phyloP scores from a whole-genome alignment of 345 rosid genomes.

The Brassica cretica region DNA sequence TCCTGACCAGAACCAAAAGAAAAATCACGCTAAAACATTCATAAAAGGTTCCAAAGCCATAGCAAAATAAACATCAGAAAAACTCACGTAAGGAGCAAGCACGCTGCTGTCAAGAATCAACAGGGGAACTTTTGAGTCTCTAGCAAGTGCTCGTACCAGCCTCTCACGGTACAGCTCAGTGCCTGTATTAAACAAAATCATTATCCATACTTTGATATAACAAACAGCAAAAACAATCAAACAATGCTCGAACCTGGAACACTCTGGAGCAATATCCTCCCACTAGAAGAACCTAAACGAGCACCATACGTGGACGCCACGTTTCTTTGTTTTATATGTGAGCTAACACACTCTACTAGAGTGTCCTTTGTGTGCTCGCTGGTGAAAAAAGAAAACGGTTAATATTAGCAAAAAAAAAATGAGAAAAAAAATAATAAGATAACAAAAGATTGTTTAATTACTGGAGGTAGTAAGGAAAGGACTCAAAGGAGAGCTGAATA shows the following conservation, averaged over 20 bases:
- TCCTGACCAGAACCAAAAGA: slow-evolving; percentile 54
- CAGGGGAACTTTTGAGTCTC: slow-evolving; percentile 75
- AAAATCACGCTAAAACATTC: slow-evolving; percentile 1
- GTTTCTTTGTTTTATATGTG: slow-evolving; percentile 73
- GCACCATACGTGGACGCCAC: slow-evolving; percentile 59
- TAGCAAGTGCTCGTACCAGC: slow-evolving; percentile 88
- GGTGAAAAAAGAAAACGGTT: slow-evolving; percentile 24
- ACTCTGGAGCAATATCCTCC: slow-evolving; percentile 89
- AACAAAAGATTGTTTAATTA: slow-evolving; percentile 38
- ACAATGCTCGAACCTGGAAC: slow-evolving; percentile 63
- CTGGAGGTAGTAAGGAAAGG: slow-evolving; percentile 86
- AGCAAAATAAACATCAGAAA: slow-evolving; percentile 23
- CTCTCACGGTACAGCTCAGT: slow-evolving; percentile 95
- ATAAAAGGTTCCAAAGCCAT: slow-evolving; percentile 1
- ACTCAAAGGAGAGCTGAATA: slow-evolving; percentile 82
- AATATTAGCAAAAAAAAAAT: neutral
- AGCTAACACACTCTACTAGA: slow-evolving; percentile 80
- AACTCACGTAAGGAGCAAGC: slow-evolving; percentile 92
- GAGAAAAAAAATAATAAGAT: neutral
- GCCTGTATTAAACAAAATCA: slow-evolving; percentile 46
- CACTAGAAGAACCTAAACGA: slow-evolving; percentile 77
- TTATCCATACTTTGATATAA: slow-evolving; percentile 6
- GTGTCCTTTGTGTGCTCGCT: slow-evolving; percentile 74
- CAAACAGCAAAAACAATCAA: neutral
- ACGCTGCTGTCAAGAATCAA: slow-evolving; percentile 89